These are phyloP conservation scores for Alternaria sp. DNA, from an alignment of 2,329 filamentous ascomycete genomes.

Conservation along the genomic window DNA sequence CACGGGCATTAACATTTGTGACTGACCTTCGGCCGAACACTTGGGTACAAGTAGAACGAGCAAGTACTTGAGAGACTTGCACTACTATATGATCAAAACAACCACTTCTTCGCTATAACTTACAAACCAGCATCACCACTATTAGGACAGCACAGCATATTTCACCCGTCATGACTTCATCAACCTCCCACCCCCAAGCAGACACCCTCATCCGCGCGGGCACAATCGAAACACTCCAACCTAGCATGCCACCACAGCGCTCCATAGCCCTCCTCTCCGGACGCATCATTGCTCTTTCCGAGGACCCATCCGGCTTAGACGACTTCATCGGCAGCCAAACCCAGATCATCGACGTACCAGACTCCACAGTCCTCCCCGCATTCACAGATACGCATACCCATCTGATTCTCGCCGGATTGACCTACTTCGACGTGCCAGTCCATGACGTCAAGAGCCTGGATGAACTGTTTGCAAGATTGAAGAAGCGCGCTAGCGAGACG, in stretches of 20 bases:
- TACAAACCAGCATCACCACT: not conserved
- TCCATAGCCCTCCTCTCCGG: not conserved
- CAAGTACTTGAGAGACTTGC: too few relatives aligned
- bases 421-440: not conserved
- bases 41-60: not conserved
- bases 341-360: not conserved
- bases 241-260: not conserved
- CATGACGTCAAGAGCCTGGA: not conserved
- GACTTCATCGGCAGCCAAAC: not conserved
- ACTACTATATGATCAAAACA: too few relatives aligned
- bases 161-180: accelerated
- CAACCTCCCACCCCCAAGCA: not conserved
- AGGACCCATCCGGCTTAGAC: not conserved
- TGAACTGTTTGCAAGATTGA: not conserved
- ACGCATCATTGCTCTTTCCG: not conserved
- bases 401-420: not conserved
- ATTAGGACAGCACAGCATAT: accelerated
- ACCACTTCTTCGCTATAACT: not conserved
- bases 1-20: too few relatives aligned
- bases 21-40: not conserved
- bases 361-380: not conserved
- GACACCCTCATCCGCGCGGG: not conserved
- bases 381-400: not conserved
- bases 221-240: not conserved
- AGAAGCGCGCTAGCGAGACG: not conserved